These are phyloP conservation scores for Daldinia eschscholtzii DNA, from an alignment of 2,329 filamentous ascomycete species.

Conservation along the genomic window DNA sequence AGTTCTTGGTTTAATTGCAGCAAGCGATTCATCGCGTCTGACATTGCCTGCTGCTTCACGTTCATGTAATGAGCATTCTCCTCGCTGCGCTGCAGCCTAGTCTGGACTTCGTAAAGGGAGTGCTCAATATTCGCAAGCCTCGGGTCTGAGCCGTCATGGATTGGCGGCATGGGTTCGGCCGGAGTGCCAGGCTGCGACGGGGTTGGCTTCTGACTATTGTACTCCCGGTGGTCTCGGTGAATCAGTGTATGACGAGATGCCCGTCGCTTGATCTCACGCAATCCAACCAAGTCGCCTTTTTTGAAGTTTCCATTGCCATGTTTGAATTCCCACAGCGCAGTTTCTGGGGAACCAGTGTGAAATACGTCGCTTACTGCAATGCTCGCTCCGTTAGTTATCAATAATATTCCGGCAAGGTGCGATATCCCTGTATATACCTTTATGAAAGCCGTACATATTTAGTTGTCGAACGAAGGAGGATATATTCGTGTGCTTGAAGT, in stretches of 20 bases:
- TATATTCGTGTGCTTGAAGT: conserved; percentile 99
- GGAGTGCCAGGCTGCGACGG: conserved; percentile 86
- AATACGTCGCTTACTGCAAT: conserved; percentile 93
- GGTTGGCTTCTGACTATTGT: conserved; percentile 80
- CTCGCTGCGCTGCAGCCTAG: conserved; percentile 82
- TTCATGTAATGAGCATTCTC: conserved; percentile 84
- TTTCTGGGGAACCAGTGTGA: conserved; percentile 92
- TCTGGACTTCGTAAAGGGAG: conserved; percentile 82
- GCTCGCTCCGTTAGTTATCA: conserved; percentile 44
- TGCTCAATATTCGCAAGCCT: conserved; percentile 83
- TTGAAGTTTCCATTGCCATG: conserved; percentile 98
- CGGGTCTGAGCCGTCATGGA: conserved; percentile 80
- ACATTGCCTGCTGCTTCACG: conserved; percentile 82
- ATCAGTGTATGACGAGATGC: conserved; percentile 94
- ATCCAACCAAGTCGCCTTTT: conserved; percentile 87
- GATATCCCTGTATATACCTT: conserved; percentile 71
- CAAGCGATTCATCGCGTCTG: conserved; percentile 80
- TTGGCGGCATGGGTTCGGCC: conserved; percentile 78
- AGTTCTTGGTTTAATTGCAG: conserved; percentile 87
- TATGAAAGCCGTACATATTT: conserved; percentile 99
- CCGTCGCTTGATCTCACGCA: conserved; percentile 94
- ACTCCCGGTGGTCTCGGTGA: conserved; percentile 93
- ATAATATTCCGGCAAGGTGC: conserved; percentile 7
- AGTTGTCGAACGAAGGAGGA: conserved; percentile 97
- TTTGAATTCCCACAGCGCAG: conserved; percentile 98